These are phyloP conservation scores for Penstemon davidsonii DNA, from an alignment of 257 asterid species.

Conservation along the genomic window DNA sequence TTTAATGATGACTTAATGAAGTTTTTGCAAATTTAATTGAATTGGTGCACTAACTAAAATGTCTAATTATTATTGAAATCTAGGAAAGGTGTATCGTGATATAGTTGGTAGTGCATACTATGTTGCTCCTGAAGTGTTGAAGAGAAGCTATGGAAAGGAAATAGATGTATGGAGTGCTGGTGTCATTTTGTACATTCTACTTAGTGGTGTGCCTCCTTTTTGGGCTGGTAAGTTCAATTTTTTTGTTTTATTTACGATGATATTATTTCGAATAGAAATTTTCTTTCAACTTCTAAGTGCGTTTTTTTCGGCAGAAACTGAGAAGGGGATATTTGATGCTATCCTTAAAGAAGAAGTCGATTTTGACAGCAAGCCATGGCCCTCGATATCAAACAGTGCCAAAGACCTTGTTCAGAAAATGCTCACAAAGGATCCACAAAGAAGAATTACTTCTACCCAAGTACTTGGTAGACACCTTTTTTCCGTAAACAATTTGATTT, in stretches of 20 bases:
- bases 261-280: not conserved
- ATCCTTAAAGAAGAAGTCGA: constrained; percentile 54
- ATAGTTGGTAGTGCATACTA: constrained; percentile 90
- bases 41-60: not conserved
- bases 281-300: not conserved
- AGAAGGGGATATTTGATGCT: constrained; percentile 57
- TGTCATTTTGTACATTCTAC: constrained; percentile 77
- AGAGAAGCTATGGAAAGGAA: constrained; percentile 79
- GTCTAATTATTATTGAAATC: constrained; percentile 8
- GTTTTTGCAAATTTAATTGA: too few relatives aligned
- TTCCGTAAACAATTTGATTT: not conserved
- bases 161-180: constrained; percentile 96
- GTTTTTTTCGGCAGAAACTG: constrained; percentile 47
- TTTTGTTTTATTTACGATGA: not conserved
- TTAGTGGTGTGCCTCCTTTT: constrained; percentile 94
- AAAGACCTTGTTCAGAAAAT: constrained; percentile 60
- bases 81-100: constrained; percentile 83
- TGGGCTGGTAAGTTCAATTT: constrained; percentile 74
- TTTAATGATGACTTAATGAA: too few relatives aligned
- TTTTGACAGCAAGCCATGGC: constrained; percentile 63
- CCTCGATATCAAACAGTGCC: constrained; percentile 55
- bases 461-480: constrained; percentile 46
- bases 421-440: constrained; percentile 51
- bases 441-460: constrained; percentile 54
- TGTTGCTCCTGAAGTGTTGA: constrained; percentile 87